Conservation (phyloP, 2,329 filamentous ascomycete genomes). For the Aspergillus amoenus region DNA sequence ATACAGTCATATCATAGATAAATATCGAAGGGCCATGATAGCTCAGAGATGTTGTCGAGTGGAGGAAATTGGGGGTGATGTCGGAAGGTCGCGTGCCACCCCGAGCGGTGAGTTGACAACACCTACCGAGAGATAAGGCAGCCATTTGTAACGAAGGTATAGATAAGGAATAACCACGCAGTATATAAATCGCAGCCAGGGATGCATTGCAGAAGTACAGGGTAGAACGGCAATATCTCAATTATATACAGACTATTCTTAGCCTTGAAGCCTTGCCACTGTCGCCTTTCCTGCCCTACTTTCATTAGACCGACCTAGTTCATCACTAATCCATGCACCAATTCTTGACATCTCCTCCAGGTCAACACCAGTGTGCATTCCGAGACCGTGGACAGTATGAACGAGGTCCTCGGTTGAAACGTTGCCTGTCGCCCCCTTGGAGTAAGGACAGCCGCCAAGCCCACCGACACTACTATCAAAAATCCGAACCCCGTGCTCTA, state of each 20-base stretch:
- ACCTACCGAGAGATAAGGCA: too few species aligned
- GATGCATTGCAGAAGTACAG: not conserved
- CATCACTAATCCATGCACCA: conserved; percentile 56
- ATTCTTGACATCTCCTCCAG: conserved; percentile 56
- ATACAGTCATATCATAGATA: conserved; percentile 1
- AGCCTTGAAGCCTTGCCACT: conserved; percentile 36
- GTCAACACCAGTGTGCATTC: conserved; percentile 59
- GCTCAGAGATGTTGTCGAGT: not conserved
- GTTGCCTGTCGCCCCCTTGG: conserved; percentile 65
- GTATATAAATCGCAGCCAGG: not conserved
- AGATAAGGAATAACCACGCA: not conserved
- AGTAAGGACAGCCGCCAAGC: conserved; percentile 64
- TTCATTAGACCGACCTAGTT: conserved; percentile 54
- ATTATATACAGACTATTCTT: not conserved
- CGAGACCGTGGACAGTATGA: conserved; percentile 60
- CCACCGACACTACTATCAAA: conserved; percentile 66
- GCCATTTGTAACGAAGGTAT: not conserved
- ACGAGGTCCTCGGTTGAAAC: conserved; percentile 64
- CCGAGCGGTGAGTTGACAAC: too few species aligned
- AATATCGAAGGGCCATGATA: not conserved
- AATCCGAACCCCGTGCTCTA: conserved; percentile 63
- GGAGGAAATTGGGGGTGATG: not conserved
- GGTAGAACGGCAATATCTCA: not conserved
- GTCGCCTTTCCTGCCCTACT: conserved; percentile 56
- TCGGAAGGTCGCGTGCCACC: not conserved